Evolutionary conservation across 2,329 filamentous ascomycete genomes (phyloP), one percentile per base, ranked within the genome.

Genomic region (Monosporascus sp.): DNA sequence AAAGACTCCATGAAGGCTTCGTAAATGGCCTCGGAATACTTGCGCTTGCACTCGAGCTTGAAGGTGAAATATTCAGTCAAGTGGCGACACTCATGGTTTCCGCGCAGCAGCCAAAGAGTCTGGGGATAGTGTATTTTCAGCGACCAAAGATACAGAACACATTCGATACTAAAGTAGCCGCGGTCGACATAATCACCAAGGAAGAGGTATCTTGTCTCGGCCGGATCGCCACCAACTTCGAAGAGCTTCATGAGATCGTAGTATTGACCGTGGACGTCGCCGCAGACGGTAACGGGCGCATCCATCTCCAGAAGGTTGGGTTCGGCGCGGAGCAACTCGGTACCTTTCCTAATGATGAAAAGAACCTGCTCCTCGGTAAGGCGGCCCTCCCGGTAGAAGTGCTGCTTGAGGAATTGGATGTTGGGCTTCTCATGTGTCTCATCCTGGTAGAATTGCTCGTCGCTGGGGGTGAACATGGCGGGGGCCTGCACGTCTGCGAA

Each of bases 31-130:
- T 97, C 94, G 37, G 91, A 96, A 76, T 99, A 99, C 74, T 99
- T 99, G 83, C 99, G 94, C 78, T 96, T 97, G 81, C 94, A 99
- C 74, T 99, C 94, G 54, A 99, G 86, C 80, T 99, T 97, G 80
- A 99, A 99, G 57, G 94, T 99, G 76, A 99, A 99, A 80, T 99
- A 99, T 71, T 99, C 94, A 53, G 94, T 99, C 81, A 99, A 82
- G 77, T 99, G 94, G 67, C 94, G 88, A 74, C 94, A 99, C 76
- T 99, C 94, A 76, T 99, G 94, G 74, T 99, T 99, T 63, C 94
- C 94, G 66, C 94, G 89, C 62, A 99, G 84, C 63, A 99, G 81
- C 94, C 94, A 99, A 53, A 99, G 85, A 18, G 91, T 93, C 73
- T 97, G 91, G 51, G 94, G 94, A 70, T 97, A 99, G 84, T 96